Evolutionary conservation across 2,329 filamentous ascomycete species (phyloP), one percentile per base, ranked within the genome.

Genomic region (Xylariales sp.): DNA sequence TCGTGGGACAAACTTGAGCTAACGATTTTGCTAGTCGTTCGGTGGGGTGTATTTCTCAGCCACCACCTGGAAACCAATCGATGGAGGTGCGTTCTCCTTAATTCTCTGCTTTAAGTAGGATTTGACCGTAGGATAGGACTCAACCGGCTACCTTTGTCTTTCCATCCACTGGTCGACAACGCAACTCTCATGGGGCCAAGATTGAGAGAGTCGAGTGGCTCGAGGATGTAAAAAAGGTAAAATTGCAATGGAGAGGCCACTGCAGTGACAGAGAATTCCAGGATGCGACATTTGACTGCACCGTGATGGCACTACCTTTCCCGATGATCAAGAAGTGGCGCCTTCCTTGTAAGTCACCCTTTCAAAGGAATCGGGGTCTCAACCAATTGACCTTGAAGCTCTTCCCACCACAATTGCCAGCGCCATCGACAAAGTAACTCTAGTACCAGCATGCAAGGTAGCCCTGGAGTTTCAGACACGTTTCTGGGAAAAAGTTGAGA

Each of bases 391-490:
- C n/a, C n/a, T n/a, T n/a, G n/a, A n/a, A n/a, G n/a, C 46, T 4
- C 58, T 74, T 5, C 60, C 62, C 3, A 50, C 59, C 5, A 65
- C 68, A 27, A 68, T 76, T 40, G 55, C 52, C 40, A 65, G 70
- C 46, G 73, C 73, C 10, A 75, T 77, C 53, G 48, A 54, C n/a
- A 63, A 65, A 22, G 49, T 76, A 37, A 58, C 59, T 12, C 76
- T 76, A 59, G 53, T 45, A 2, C 51, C 59, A 0, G 66, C 70
- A 32, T 78, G 74, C 65, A 77, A 77, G 56, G 73, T 87, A 0
- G 77, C 82, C 0, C 71, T 87, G 3, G 80, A 84, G 58, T 88
- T 84, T 65, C 67, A 74, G 43, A 78, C 82, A 0, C 78, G 84
- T 2, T 78, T 77, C 64, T 78, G 73, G 74, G 73, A 77, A 52